These are phyloP conservation scores for Tulasnella sp. DNA, from an alignment of 768 basidiomycete genomes.

Conservation along the genomic window DNA sequence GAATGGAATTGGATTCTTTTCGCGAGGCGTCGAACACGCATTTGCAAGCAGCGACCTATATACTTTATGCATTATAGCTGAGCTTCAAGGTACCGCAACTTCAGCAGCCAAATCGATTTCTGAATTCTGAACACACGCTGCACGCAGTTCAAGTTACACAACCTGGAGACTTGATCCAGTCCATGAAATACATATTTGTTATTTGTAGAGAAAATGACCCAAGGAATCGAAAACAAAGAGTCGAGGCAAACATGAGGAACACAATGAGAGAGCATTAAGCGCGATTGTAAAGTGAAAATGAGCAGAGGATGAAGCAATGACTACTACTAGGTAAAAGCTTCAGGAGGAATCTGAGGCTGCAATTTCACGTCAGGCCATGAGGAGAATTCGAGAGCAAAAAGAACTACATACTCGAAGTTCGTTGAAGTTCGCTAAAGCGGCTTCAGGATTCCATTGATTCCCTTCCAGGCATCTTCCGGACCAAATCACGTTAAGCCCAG, in stretches of 20 bases:
- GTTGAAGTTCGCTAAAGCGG: constrained; percentile 76
- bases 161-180: no score
- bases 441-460: constrained; percentile 74
- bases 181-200: no score
- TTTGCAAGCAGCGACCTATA: no score
- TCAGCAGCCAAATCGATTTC: no score
- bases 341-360: constrained; percentile 22
- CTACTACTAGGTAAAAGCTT: constrained; percentile 20
- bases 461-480: constrained; percentile 75
- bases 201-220: not conserved
- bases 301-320: not conserved
- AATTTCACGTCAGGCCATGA: not conserved
- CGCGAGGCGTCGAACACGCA: no score
- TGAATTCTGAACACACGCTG: no score
- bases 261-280: not conserved
- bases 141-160: no score
- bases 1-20: not conserved
- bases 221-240: not conserved
- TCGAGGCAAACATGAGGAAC: not conserved
- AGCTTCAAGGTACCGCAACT: no score
- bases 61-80: no score
- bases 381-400: not conserved
- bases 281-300: not conserved
- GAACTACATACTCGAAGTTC: constrained; percentile 38
- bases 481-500: constrained; percentile 67